A percentile compares a stretch with the other conserved stretches of the same genome.
These are phyloP conservation scores for Debaryomycetaceae sp. DNA, from an alignment of 1,139 yeast species.

Conservation along the genomic window DNA sequence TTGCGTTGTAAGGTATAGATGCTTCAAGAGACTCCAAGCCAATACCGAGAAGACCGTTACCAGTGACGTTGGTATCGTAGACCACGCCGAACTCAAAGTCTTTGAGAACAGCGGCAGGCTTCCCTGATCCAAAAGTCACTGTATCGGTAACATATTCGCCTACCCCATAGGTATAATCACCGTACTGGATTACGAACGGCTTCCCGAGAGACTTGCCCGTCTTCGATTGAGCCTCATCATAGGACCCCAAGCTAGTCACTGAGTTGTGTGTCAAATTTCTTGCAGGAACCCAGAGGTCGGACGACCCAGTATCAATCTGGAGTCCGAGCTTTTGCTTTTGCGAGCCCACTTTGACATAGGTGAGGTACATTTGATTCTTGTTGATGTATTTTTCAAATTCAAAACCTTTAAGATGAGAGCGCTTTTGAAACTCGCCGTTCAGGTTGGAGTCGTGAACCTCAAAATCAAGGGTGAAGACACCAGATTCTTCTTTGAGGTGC, in stretches of 20 bases:
- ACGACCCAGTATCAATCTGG: slow-evolving; percentile 12
- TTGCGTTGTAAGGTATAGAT: background rate
- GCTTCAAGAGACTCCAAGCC: slow-evolving; percentile 12
- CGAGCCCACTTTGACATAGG: slow-evolving; percentile 21
- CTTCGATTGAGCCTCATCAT: slow-evolving; percentile 2
- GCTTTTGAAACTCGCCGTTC: slow-evolving; percentile 2
- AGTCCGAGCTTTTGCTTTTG: slow-evolving; percentile 22
- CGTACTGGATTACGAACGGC: slow-evolving; percentile 12
- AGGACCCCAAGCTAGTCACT: slow-evolving; percentile 3
- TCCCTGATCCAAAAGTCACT: slow-evolving; percentile 10
- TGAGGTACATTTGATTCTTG: slow-evolving; percentile 3
- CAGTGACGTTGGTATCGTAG: slow-evolving; percentile 7
- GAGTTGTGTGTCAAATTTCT: background rate
- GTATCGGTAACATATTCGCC: slow-evolving; percentile 7
- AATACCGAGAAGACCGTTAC: slow-evolving; percentile 18
- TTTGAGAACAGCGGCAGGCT: slow-evolving; percentile 4
- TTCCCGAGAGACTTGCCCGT: slow-evolving; percentile 2
- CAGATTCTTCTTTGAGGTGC: too few relatives aligned
- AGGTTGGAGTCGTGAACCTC: slow-evolving; percentile 1
- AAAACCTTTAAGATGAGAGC: too few relatives aligned
- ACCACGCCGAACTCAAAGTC: slow-evolving; percentile 16
- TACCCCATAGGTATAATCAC: slow-evolving; percentile 3
- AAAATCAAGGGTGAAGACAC: background rate
- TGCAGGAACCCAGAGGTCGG: slow-evolving; percentile 10
- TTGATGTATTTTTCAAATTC: slow-evolving; percentile 1